Conservation (phyloP, 768 basidiomycete genomes). For the Termitomyces sp. region DNA sequence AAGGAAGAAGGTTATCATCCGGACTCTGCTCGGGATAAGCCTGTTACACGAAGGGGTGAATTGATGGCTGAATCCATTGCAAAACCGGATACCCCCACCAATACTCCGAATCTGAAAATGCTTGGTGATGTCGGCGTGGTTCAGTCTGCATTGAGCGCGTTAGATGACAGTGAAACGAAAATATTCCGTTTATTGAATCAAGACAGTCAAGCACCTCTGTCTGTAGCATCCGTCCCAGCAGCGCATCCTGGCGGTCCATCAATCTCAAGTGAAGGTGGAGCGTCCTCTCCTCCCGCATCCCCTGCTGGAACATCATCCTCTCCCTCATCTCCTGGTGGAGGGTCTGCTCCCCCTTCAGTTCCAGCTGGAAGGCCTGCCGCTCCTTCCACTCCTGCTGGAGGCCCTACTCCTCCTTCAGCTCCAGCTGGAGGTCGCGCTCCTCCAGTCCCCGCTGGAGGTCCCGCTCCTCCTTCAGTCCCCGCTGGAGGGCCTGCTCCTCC, state of each 20-base stretch:
- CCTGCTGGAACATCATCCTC: too few species aligned
- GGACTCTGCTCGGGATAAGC: neutral
- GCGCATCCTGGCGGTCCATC: too few species aligned
- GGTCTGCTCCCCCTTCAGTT: neutral
- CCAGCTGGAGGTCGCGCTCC: conserved; percentile 1
- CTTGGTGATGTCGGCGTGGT: neutral
- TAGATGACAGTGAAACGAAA: neutral
- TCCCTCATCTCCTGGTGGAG: too few species aligned
- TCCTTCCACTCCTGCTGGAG: too few species aligned
- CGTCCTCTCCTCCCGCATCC: neutral
- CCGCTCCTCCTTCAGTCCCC: neutral
- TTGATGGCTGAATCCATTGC: neutral
- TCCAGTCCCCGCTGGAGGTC: neutral
- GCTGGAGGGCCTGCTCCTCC: conserved; percentile 3
- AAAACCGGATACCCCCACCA: neutral
- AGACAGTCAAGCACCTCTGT: neutral
- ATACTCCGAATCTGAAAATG: conserved; percentile 3
- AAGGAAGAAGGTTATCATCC: neutral
- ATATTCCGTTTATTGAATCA: neutral
- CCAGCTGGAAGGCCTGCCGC: too few species aligned
- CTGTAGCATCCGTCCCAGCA: neutral
- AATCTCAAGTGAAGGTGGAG: neutral
- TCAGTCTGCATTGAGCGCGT: neutral
- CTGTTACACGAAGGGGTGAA: neutral
- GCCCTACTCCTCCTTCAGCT: neutral